phyloP scores from a whole-genome alignment of 2,329 filamentous ascomycete species.

The Chaetomiaceae sp. region DNA sequence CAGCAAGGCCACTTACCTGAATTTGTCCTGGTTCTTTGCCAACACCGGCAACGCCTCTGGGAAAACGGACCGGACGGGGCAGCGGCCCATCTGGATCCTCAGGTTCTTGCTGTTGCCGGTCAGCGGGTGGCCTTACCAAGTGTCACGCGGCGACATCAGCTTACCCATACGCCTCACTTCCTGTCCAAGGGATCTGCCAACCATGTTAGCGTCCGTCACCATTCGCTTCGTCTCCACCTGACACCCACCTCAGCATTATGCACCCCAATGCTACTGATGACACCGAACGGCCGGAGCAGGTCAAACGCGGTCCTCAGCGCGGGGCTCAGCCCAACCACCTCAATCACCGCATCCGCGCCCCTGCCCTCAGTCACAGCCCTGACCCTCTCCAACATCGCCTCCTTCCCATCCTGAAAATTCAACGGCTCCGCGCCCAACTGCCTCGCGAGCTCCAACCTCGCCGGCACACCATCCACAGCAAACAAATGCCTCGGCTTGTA shows the following conservation, averaged over 20 bases:
- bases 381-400: slow-evolving; percentile 61
- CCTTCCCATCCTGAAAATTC: slow-evolving; percentile 62
- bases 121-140: slow-evolving; percentile 18
- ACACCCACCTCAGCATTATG: slow-evolving; percentile 62
- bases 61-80: slow-evolving; percentile 67
- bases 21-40: slow-evolving; percentile 58
- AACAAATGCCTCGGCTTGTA: slow-evolving; percentile 69
- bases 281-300: slow-evolving; percentile 64
- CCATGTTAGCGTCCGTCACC: background rate
- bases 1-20: slow-evolving; percentile 49
- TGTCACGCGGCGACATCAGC: background rate
- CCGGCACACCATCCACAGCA: slow-evolving; percentile 71
- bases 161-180: slow-evolving; percentile 53
- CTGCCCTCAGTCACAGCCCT: slow-evolving; percentile 70
- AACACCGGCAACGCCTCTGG: slow-evolving; percentile 58
- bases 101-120: slow-evolving; percentile 56
- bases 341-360: slow-evolving; percentile 79
- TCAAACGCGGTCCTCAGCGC: slow-evolving; percentile 67
- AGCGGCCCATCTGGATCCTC: slow-evolving; percentile 68
- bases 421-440: slow-evolving; percentile 74
- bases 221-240: background rate
- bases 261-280: slow-evolving; percentile 69
- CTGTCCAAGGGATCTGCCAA: slow-evolving; percentile 58
- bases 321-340: slow-evolving; percentile 65
- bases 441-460: slow-evolving; percentile 65